A percentile compares a stretch with the other conserved stretches of the same genome.
phyloP scores from a whole-genome alignment of 164 flowering plant genomes.

The Kalanchoe fedtschenkoi region DNA sequence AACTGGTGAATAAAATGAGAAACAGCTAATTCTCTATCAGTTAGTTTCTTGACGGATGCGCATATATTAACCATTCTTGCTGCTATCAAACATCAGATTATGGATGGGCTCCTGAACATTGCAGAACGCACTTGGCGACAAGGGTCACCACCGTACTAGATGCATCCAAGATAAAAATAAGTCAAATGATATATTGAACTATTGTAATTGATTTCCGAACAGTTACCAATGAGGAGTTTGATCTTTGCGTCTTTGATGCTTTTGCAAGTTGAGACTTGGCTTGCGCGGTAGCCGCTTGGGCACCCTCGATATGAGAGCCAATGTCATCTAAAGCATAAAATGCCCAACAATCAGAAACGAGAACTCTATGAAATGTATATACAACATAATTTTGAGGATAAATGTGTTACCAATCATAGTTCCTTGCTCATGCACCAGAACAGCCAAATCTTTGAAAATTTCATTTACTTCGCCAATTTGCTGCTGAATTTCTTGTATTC shows the following conservation, averaged over 20 bases:
- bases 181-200: background rate
- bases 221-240: constrained; percentile 79
- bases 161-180: too few relatives aligned
- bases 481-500: constrained; percentile 58
- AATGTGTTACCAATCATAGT: constrained; percentile 51
- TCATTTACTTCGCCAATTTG: constrained; percentile 76
- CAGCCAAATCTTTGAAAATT: constrained; percentile 68
- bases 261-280: constrained; percentile 72
- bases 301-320: constrained; percentile 52
- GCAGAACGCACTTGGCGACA: too few relatives aligned
- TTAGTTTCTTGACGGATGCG: too few relatives aligned
- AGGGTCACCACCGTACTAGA: too few relatives aligned
- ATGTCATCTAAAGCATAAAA: constrained; percentile 56
- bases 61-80: too few relatives aligned
- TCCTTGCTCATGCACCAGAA: constrained; percentile 68
- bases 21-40: too few relatives aligned
- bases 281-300: constrained; percentile 64
- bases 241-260: constrained; percentile 87
- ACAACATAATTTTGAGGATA: too few relatives aligned
- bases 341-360: background rate
- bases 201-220: background rate
- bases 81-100: too few relatives aligned
- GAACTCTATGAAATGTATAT: too few relatives aligned
- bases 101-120: too few relatives aligned
- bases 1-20: too few relatives aligned